Percentiles rank a stretch among this genome's conserved stretches.
These are phyloP conservation scores for Cladobotryum protrusum DNA, from an alignment of 2,329 filamentous ascomycete species.

Conservation along the genomic window DNA sequence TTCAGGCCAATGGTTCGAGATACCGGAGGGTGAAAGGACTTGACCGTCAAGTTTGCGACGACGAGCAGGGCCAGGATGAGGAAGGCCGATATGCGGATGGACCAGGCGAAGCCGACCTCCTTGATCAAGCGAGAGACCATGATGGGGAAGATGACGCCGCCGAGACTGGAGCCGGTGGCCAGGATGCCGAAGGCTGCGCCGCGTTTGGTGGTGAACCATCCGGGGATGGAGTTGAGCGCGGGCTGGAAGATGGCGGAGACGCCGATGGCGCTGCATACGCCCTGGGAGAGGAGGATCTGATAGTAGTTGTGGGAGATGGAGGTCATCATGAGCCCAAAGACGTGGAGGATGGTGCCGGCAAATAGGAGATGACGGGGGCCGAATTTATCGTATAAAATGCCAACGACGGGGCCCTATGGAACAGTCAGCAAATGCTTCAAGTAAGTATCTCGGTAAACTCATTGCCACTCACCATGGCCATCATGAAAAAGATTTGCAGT, in stretches of 20 bases:
- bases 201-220: constrained; percentile 30
- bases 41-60: constrained; percentile 29
- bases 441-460: neutral
- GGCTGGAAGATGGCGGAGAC: constrained; percentile 28
- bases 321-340: constrained; percentile 60
- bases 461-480: constrained; percentile 30
- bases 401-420: constrained; percentile 51
- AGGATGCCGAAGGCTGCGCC: constrained; percentile 31
- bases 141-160: constrained; percentile 36
- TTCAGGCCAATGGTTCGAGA: constrained; percentile 23
- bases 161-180: constrained; percentile 30
- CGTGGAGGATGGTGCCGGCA: constrained; percentile 47
- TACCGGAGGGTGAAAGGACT: constrained; percentile 20
- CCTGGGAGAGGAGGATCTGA: constrained; percentile 35
- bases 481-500: constrained; percentile 50
- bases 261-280: constrained; percentile 32
- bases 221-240: constrained; percentile 25
- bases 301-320: constrained; percentile 40
- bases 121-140: constrained; percentile 31
- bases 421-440: constrained; percentile 8
- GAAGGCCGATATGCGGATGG: constrained; percentile 34
- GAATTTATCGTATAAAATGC: constrained; percentile 55
- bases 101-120: constrained; percentile 32
- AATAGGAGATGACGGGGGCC: constrained; percentile 53
- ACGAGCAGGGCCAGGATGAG: constrained; percentile 28